Percentiles rank a stretch among this genome's conserved stretches.
phyloP scores from a whole-genome alignment of 2,329 filamentous ascomycete species.

The Fusarium nodosum region DNA sequence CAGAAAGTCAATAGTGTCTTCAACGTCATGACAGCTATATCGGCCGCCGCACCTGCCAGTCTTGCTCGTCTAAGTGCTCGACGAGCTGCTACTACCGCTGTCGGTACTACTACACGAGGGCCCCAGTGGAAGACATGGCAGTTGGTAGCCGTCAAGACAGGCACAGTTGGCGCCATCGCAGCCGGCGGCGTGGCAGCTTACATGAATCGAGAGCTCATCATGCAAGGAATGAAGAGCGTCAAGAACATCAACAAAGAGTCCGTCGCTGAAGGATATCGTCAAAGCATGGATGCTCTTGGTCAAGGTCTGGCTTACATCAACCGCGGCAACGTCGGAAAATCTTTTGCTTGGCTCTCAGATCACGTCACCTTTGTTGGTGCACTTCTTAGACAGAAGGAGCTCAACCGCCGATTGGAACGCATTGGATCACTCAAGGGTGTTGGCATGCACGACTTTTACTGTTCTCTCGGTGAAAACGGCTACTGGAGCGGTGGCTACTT shows the following conservation, averaged over 20 bases:
- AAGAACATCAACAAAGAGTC: constrained; percentile 63
- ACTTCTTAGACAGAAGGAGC: constrained; percentile 78
- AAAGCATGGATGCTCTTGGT: constrained; percentile 63
- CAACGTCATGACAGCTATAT: constrained; percentile 69
- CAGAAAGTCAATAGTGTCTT: constrained; percentile 69
- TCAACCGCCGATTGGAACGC: constrained; percentile 75
- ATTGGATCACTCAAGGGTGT: constrained; percentile 73
- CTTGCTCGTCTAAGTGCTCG: constrained; percentile 52
- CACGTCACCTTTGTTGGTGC: constrained; percentile 90
- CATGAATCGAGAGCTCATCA: constrained; percentile 78
- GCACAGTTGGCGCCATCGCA: constrained; percentile 83
- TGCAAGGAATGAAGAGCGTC: constrained; percentile 61
- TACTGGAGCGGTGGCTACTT: constrained; percentile 71
- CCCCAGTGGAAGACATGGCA: constrained; percentile 69
- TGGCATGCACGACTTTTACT: constrained; percentile 82
- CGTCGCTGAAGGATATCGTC: constrained; percentile 63
- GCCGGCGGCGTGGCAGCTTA: constrained; percentile 87
- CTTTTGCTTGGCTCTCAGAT: constrained; percentile 82
- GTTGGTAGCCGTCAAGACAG: constrained; percentile 81
- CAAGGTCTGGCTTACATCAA: constrained; percentile 70
- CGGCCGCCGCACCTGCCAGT: constrained; percentile 62
- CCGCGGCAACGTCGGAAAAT: constrained; percentile 71
- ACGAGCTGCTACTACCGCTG: constrained; percentile 36
- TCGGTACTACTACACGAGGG: constrained; percentile 47
- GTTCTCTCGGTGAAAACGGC: constrained; percentile 79